A percentile compares a stretch with the other conserved stretches of the same genome.
phyloP scores from a whole-genome alignment of 2,329 filamentous ascomycete genomes.

The Fusarium bulbicola region DNA sequence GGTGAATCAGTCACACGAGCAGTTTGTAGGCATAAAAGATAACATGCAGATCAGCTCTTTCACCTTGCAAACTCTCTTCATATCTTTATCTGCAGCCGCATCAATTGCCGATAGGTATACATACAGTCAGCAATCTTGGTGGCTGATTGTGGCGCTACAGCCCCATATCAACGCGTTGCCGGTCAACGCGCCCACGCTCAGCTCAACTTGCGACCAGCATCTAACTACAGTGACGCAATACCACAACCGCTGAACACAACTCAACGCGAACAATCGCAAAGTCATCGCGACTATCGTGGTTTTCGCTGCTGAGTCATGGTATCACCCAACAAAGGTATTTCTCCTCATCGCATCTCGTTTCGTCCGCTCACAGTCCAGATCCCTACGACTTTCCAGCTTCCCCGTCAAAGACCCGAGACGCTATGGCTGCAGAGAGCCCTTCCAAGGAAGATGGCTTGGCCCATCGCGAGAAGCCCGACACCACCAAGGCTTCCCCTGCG shows the following conservation, averaged over 20 bases:
- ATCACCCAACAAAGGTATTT: constrained; percentile 24
- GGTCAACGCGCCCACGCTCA: constrained; percentile 31
- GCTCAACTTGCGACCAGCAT: constrained; percentile 37
- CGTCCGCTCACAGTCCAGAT: constrained; percentile 26
- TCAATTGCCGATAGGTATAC: not conserved
- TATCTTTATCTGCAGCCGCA: not conserved
- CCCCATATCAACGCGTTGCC: constrained; percentile 34
- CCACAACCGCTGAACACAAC: constrained; percentile 1
- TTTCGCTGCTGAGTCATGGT: constrained; percentile 8
- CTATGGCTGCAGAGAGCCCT: constrained; percentile 17
- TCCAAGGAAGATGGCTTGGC: constrained; percentile 26
- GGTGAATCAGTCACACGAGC: not conserved
- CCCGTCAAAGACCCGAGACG: constrained; percentile 18
- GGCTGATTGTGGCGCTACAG: constrained; percentile 30
- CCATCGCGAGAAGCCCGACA: constrained; percentile 23
- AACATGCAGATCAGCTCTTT: not conserved
- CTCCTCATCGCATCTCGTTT: not conserved
- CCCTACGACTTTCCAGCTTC: constrained; percentile 40
- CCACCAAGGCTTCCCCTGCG: constrained; percentile 16
- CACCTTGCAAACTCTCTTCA: not conserved
- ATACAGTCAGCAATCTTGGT: constrained; percentile 14
- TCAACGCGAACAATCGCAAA: constrained; percentile 2
- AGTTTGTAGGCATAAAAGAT: not conserved
- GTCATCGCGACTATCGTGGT: constrained; percentile 14
- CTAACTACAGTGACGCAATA: constrained; percentile 35